Base-by-base conservation (phyloP, 1,284 basidiomycete genomes). In the Apiotrichum veenhuisii region DNA sequence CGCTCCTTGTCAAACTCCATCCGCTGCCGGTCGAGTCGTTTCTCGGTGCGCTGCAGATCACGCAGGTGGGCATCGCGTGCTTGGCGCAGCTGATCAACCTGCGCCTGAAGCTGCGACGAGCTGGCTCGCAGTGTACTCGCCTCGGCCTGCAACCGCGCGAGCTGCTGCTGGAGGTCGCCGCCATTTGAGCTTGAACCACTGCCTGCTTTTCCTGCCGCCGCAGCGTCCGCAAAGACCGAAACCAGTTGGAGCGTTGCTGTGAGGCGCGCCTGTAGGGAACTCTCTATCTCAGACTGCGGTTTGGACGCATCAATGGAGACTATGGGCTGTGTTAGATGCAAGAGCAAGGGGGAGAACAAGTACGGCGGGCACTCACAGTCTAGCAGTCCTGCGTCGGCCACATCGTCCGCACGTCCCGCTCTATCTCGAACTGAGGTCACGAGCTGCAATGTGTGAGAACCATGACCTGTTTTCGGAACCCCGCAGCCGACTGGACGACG, bases 11-110 rank as follows among this genome's bases (percentile, higher is more conserved):
- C 81, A 2, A 84, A 82, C 57, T 80, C 81, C 71, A 88, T 91
- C 66, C 81, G 82, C 50, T 86, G 70, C 40, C 88, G 82, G 68
- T 92, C 90, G 46, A 85, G 71, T n/a, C 85, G 83, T 62, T 82
- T 87, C 76, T 91, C 86, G 0, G 85, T 83, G 8, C 79, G 77
- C 8, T 82, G 69, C 26, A 92, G 82, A 43, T 85, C 82, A 37
- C 81, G 79, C 53, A 82, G 80, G 57, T 82, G 82, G 54, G 73
- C 73, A 51, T 86, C 82, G 49, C 80, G 83, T 59, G 85, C 80
- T 20, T 78, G 72, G 63, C 84, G 80, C 0, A 81, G 76, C 52
- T 86, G 82, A 38, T 81, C 77, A 45, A 91, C 78, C 69, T 82
- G 81, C 26, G 80, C 73, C 47, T 82, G 82, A 50, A 86, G 78